These are phyloP conservation scores for Nitzschia sp. DNA, from an alignment of 108 stramenopile species.

Conservation along the genomic window DNA sequence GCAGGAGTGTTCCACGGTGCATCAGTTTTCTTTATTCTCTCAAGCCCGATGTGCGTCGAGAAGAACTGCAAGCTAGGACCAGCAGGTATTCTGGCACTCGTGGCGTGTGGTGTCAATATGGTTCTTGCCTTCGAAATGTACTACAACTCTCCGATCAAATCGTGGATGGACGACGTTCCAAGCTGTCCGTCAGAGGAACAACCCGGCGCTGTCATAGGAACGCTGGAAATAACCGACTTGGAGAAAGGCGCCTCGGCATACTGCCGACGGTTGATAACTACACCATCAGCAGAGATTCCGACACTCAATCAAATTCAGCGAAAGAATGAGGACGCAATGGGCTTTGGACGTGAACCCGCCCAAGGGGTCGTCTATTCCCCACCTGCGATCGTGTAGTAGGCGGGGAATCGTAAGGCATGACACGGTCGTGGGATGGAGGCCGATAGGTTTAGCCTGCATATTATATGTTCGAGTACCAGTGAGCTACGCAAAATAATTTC, in stretches of 20 bases:
- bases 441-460: too few relatives aligned
- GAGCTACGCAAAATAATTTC: too few relatives aligned
- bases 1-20: constrained; percentile 37
- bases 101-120: constrained; percentile 31
- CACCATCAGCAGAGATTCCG: constrained; percentile 11
- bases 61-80: constrained; percentile 42
- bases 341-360: neutral
- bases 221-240: constrained; percentile 34
- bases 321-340: constrained; percentile 13
- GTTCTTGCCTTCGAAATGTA: constrained; percentile 51
- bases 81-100: constrained; percentile 23
- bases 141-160: constrained; percentile 31
- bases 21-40: constrained; percentile 37
- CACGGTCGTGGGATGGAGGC: too few relatives aligned
- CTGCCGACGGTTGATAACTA: constrained; percentile 13
- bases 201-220: constrained; percentile 16
- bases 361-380: constrained; percentile 14
- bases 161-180: constrained; percentile 17
- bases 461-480: too few relatives aligned
- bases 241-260: constrained; percentile 25
- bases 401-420: too few relatives aligned
- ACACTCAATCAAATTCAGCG: constrained; percentile 27
- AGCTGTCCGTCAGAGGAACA: constrained; percentile 5
- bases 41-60: constrained; percentile 29
- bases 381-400: constrained; percentile 18